Percentiles rank a stretch among this genome's conserved stretches.
Evolutionary conservation across 2,329 filamentous ascomycete genomes (phyloP).

Genomic region (Aspergillus pseudonomiae): DNA sequence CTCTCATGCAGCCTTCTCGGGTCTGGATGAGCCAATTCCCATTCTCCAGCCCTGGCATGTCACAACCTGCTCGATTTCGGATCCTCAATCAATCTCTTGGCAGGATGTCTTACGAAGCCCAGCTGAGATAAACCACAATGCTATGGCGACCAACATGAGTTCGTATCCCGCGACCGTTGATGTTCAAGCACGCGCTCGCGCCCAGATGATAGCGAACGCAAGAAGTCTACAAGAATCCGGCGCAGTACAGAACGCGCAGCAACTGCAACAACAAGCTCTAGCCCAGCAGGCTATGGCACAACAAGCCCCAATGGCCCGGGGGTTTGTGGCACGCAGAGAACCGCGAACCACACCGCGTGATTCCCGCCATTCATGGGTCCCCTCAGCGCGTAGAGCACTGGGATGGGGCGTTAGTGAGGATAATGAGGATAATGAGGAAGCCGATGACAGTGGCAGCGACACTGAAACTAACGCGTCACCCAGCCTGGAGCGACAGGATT

Average conservation of each 20-base stretch:
- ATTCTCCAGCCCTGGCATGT: slow-evolving; percentile 61
- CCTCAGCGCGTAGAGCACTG: not conserved
- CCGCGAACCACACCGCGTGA: not conserved
- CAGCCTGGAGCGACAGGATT: slow-evolving; percentile 32
- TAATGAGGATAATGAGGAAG: slow-evolving; percentile 1
- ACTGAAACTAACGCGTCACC: slow-evolving; percentile 1
- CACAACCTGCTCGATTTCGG: slow-evolving; percentile 31
- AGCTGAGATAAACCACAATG: not conserved
- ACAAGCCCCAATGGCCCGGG: not conserved
- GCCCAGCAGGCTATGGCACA: not conserved
- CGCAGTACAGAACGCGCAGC: not conserved
- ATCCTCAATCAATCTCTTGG: slow-evolving; percentile 17
- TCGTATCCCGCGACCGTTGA: not conserved
- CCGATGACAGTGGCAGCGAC: slow-evolving; percentile 17
- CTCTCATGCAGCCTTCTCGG: slow-evolving; percentile 62
- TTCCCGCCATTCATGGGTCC: not conserved
- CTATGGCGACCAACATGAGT: not conserved
- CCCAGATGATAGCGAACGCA: not conserved
- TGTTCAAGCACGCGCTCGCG: not conserved
- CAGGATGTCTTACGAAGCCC: slow-evolving; percentile 16
- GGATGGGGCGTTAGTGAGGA: not conserved
- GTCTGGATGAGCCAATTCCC: slow-evolving; percentile 60
- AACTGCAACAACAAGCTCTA: not conserved
- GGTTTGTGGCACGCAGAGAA: too few species aligned
- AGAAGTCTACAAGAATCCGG: not conserved